Conservation (phyloP, 345 rosid species). For the Gossypium arboreum region DNA sequence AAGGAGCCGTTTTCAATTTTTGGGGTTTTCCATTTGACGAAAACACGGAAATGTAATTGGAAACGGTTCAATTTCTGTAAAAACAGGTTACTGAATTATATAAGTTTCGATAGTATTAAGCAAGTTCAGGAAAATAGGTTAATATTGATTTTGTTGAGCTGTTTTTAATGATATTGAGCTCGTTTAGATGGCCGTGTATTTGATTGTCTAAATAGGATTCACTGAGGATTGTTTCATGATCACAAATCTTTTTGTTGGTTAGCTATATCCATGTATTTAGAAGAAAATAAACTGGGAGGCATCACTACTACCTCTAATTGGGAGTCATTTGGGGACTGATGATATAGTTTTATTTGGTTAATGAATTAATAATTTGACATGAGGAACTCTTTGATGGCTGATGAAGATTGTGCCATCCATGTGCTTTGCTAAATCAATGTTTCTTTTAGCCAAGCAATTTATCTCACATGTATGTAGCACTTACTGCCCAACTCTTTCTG, state of each 20-base stretch:
- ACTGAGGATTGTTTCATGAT: not conserved
- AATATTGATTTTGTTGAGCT: not conserved
- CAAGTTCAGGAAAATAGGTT: not conserved
- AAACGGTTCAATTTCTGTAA: not conserved
- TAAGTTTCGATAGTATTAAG: not conserved
- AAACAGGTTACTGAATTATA: not conserved
- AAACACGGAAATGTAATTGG: not conserved
- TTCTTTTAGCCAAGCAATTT: slow-evolving; percentile 10
- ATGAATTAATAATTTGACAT: not conserved
- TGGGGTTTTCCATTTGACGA: not conserved
- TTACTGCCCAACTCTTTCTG: not conserved
- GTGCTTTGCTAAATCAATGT: not conserved
- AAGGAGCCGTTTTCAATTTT: not conserved
- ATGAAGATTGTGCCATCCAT: not conserved
- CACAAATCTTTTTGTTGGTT: not conserved
- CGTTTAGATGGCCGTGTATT: not conserved
- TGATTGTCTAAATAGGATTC: not conserved
- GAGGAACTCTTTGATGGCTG: not conserved
- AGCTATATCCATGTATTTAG: not conserved
- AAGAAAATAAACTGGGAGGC: not conserved
- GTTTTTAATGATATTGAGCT: not conserved
- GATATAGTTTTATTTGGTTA: not conserved
- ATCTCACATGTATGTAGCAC: not conserved
- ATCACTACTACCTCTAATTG: not conserved
- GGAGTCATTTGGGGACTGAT: not conserved